Percentiles rank a stretch among this genome's conserved stretches.
phyloP scores from a whole-genome alignment of 495 filamentous ascomycete genomes.

The Neurospora tetraspora region DNA sequence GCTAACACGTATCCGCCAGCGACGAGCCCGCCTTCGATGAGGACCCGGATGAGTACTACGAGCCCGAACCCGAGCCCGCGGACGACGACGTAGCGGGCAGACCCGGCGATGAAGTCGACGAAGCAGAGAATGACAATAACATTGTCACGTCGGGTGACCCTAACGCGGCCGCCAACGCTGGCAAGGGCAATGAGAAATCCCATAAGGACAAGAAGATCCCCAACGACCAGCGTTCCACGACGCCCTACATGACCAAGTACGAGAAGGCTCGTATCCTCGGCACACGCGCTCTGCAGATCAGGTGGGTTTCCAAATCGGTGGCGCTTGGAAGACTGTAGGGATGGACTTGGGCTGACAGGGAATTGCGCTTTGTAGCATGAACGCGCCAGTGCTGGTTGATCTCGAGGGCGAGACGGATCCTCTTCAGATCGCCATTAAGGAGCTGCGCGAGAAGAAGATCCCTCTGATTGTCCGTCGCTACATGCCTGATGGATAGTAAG shows the following conservation, averaged over 20 bases:
- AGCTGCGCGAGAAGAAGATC: conserved; percentile 96
- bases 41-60: conserved; percentile 50
- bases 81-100: conserved; percentile 51
- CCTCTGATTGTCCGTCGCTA: conserved; percentile 90
- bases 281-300: conserved; percentile 90
- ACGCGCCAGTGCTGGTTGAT: conserved; percentile 93
- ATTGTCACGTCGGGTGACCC: conserved; percentile 63
- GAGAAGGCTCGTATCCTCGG: conserved; percentile 88
- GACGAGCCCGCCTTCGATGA: conserved; percentile 48
- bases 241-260: conserved; percentile 99
- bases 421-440: conserved; percentile 92
- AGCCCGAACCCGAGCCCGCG: conserved; percentile 47
- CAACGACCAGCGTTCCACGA: conserved; percentile 79
- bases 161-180: conserved; percentile 49
- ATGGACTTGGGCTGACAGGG: not conserved
- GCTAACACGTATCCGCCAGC: conserved; percentile 11
- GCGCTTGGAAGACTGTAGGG: not conserved
- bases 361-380: conserved; percentile 57
- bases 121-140: conserved; percentile 38
- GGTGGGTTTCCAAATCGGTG: conserved; percentile 38
- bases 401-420: conserved; percentile 97
- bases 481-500: conserved; percentile 93
- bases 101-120: conserved; percentile 32
- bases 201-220: conserved; percentile 83
- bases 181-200: conserved; percentile 41